These are phyloP conservation scores for Elaeis oleifera DNA, from an alignment of 202 grass and related monocot species.

Conservation along the genomic window DNA sequence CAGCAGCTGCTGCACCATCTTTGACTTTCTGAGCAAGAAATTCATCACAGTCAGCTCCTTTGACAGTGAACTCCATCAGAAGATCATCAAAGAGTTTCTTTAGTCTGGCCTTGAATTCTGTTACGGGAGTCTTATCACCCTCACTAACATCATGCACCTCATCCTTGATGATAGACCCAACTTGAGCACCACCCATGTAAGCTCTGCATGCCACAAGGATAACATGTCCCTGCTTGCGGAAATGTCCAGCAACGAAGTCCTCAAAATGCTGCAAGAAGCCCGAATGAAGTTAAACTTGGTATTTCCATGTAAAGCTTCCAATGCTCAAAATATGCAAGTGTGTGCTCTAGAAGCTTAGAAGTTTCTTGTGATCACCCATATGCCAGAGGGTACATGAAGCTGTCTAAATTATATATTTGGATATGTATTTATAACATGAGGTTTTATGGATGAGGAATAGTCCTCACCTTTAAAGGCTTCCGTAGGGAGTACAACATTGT, in stretches of 20 bases:
- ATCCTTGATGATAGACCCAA: conserved; percentile 57
- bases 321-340: too few species aligned
- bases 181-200: conserved; percentile 51
- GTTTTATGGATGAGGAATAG: not conserved
- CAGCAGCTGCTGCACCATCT: conserved; percentile 27
- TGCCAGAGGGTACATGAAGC: too few species aligned
- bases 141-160: conserved; percentile 12
- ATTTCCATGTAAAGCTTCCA: too few species aligned
- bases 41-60: conserved; percentile 63
- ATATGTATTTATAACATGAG: too few species aligned
- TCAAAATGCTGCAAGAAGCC: conserved; percentile 59
- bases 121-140: not conserved
- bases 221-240: conserved; percentile 34
- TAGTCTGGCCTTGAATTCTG: conserved; percentile 22
- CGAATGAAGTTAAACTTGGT: not conserved
- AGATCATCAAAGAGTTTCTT: conserved; percentile 57
- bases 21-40: conserved; percentile 55
- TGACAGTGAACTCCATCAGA: conserved; percentile 84
- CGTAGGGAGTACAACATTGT: conserved; percentile 59
- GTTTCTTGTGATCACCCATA: too few species aligned
- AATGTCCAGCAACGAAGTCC: conserved; percentile 74
- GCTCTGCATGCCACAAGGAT: conserved; percentile 70
- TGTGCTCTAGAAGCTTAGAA: too few species aligned
- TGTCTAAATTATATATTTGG: too few species aligned
- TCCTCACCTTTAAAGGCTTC: conserved; percentile 43